Base-by-base conservation (phyloP, 2,329 filamentous ascomycete genomes). In the Aureobasidium zeae region DNA sequence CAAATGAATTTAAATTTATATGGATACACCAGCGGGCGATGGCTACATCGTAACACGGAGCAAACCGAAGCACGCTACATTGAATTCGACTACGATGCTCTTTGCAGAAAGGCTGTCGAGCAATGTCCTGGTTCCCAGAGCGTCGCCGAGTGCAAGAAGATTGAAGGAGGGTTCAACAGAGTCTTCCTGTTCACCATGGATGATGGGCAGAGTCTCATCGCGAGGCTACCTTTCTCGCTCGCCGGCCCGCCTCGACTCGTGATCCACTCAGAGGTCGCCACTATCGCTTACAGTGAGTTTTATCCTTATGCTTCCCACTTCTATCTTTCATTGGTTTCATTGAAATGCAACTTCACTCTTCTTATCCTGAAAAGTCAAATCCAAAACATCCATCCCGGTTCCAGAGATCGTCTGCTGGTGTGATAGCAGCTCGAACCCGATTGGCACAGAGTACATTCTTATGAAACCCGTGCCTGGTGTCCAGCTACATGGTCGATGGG, bases 211-310 rank as follows among this genome's bases (percentile, higher is more conserved):
- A 51, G 50, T 15, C 44, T 68, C 16, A 60, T 70, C 12, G 68
- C 63, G 2, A 63, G 60, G 51, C 45, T 70, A 13, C 66, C 65
- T 1, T 66, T 63, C 51, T 45, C 45, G 2, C 32, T 65, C 22
- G 61, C 63, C 49, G 65, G 65, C 8, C 63, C 62, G 7, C 33
- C 52, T 25, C 55, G 51, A 29, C 52, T 66, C 13, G 59, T 55
- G 0, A 68, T 63, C 5, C 56, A 54, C 43, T 69, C 66, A 17
- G 65, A 70, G 52, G 64, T 70, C 49, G 67, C 68, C 17, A 71
- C 66, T 1, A 63, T 70, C 31, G 52, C 29, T 20, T 49, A 32
- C 33, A 19, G 48, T 49, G 25, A 5, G 45, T 38, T 17, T 20
- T 15, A 25, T 26, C 24, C 12, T 4, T 17, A 21, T n/a, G 17